Conservation (phyloP, 352 stramenopile species). For the Pythium grandisporangium region DNA sequence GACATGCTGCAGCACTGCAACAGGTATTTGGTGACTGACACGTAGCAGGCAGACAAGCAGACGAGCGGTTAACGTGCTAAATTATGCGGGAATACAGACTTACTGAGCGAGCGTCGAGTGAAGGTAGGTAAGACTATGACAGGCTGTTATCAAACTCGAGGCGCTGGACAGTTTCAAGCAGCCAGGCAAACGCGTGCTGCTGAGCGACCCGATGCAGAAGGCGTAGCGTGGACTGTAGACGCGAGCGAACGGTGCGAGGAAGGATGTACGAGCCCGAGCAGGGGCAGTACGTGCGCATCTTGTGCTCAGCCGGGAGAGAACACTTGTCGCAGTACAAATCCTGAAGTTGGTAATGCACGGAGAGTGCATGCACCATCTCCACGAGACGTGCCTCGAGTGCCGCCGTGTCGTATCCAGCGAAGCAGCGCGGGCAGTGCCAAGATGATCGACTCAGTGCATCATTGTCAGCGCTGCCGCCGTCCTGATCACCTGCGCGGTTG, state of each 20-base stretch:
- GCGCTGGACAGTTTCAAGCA: constrained; percentile 59
- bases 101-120: no score
- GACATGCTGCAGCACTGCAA: no score
- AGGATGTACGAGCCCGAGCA: constrained; percentile 69
- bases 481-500: constrained; percentile 11
- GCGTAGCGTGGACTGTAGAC: constrained; percentile 47
- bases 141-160: constrained; percentile 26
- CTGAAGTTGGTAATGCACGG: constrained; percentile 91
- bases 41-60: no score
- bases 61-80: no score
- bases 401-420: constrained; percentile 83
- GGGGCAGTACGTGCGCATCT: constrained; percentile 68
- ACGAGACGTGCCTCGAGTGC: constrained; percentile 89
- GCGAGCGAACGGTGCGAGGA: constrained; percentile 17
- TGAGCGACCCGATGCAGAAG: constrained; percentile 52
- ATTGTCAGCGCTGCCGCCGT: constrained; percentile 13
- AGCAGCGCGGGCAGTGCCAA: constrained; percentile 93
- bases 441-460: constrained; percentile 3
- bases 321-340: constrained; percentile 83
- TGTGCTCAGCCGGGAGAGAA: constrained; percentile 55
- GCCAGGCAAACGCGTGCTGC: constrained; percentile 60
- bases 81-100: no score
- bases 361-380: constrained; percentile 79
- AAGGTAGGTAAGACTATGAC: no score
- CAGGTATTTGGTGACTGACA: no score